Base-by-base conservation (phyloP, 2,329 filamentous ascomycete species). In the Ascochyta fabae region DNA sequence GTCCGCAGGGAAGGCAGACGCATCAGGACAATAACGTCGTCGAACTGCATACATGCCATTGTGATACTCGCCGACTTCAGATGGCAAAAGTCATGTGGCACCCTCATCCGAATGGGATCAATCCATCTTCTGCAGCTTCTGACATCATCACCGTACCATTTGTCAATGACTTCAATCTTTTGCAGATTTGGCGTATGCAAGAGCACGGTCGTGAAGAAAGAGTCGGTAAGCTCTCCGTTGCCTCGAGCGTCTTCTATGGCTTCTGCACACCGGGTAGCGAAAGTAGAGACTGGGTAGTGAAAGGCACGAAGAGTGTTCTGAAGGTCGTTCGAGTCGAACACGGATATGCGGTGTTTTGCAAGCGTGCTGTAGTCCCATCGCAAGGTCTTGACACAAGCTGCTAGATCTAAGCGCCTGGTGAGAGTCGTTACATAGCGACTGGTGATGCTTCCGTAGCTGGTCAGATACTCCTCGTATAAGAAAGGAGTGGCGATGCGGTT, bases 71-170 rank as follows among this genome's bases (percentile, higher is more conserved):
- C 53, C 4, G 47, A 56, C 33, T 35, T 47, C 15, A 56, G 16
- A 16, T 50, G 33, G 5, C 43, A 35, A 8, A 56, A 56, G 10
- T 34, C 36, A 13, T 56, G 53, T 5, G 47, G 42, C 0, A 43
- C 53, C 16, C 41, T 51, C 53, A 56, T 56, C 6, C 53, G 53
- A 4, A 56, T 51, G 2, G 53, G 53, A 10, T 56, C 53, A 4
- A 56, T 34, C 47, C 53, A 56, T 24, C 48, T 41, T n/a, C 53
- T 38, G 6, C 36, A 39, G 13, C 36, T 34, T 31, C 53, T 47
- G 5, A 56, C 33, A 15, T 56, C 43, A 33, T 56, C 43, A 43
- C 53, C 53, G 33, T 56, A 56, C 53, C 53, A 56, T 39, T 50
- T 51, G 48, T 56, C 53, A 27, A 56, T 39, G 35, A 56, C 15